These are phyloP conservation scores for Dissoconium aciculare DNA, from an alignment of 2,329 filamentous ascomycete genomes.

Conservation along the genomic window DNA sequence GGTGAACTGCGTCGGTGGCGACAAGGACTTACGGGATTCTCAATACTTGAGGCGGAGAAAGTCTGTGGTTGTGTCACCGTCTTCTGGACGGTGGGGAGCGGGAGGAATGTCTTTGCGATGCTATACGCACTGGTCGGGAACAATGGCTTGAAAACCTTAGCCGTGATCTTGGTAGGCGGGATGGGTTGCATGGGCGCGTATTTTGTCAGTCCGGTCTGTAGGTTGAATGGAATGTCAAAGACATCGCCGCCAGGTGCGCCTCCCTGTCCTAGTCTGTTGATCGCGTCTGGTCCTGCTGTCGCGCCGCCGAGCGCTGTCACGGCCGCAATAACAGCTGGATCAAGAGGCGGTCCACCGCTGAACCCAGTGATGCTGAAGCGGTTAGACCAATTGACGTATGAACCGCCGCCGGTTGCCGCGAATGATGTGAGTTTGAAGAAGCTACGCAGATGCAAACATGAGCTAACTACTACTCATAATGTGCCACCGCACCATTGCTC, in stretches of 20 bases:
- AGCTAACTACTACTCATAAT: too few relatives aligned
- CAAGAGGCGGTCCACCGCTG: constrained; percentile 42
- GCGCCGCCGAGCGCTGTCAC: constrained; percentile 25
- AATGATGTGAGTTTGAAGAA: constrained; percentile 45
- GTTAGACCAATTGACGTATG: constrained; percentile 43
- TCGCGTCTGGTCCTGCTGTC: constrained; percentile 26
- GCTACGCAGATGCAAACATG: too few relatives aligned
- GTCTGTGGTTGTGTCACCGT: constrained; percentile 40
- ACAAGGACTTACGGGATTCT: constrained; percentile 41
- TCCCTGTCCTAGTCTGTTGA: constrained; percentile 16
- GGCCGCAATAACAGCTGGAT: constrained; percentile 25
- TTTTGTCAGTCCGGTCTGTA: constrained; percentile 42
- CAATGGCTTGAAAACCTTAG: constrained; percentile 34
- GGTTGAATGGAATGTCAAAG: constrained; percentile 35
- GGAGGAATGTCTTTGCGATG: constrained; percentile 38
- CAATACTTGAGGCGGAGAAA: constrained; percentile 36
- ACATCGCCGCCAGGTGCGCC: constrained; percentile 8
- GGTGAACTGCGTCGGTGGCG: not conserved
- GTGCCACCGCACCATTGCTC: too few relatives aligned
- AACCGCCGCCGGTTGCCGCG: constrained; percentile 37
- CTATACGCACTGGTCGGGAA: constrained; percentile 41
- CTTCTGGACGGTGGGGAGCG: constrained; percentile 30
- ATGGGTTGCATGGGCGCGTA: constrained; percentile 48
- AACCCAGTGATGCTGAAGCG: constrained; percentile 52
- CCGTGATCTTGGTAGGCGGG: constrained; percentile 45